phyloP scores from a whole-genome alignment of 2,329 filamentous ascomycete species.

The Aspergillus spinulosporus region DNA sequence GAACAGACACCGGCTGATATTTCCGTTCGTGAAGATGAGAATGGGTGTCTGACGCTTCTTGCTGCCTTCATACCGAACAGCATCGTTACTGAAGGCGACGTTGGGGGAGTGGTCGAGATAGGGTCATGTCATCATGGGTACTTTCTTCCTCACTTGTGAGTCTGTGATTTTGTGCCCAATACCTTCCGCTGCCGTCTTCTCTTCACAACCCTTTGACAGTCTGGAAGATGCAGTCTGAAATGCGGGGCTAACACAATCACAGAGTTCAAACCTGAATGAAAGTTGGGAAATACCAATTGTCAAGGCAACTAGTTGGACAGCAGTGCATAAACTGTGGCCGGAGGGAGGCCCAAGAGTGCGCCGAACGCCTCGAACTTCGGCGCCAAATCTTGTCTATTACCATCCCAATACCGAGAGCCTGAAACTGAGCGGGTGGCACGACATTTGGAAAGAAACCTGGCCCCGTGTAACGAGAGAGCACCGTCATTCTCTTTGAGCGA shows the following conservation, averaged over 20 bases:
- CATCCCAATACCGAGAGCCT: slow-evolving; percentile 21
- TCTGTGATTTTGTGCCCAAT: slow-evolving; percentile 13
- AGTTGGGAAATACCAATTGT: slow-evolving; percentile 27
- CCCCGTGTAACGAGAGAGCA: slow-evolving; percentile 24
- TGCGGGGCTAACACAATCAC: slow-evolving; percentile 23
- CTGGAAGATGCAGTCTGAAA: slow-evolving; percentile 6
- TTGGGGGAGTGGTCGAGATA: neutral
- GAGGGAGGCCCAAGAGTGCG: slow-evolving; percentile 11
- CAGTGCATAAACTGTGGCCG: slow-evolving; percentile 31
- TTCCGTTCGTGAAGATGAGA: neutral
- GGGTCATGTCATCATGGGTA: neutral
- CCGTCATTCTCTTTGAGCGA: slow-evolving; percentile 5
- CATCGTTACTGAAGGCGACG: neutral
- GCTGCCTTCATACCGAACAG: neutral
- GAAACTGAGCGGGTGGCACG: slow-evolving; percentile 23
- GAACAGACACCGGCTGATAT: neutral
- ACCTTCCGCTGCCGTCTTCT: neutral
- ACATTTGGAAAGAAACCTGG: slow-evolving; percentile 16
- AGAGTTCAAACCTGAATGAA: slow-evolving; percentile 21
- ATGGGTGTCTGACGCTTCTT: neutral
- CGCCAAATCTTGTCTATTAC: slow-evolving; percentile 19
- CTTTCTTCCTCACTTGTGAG: slow-evolving; percentile 4
- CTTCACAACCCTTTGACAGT: slow-evolving; percentile 5
- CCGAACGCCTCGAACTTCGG: slow-evolving; percentile 8
- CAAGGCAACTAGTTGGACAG: slow-evolving; percentile 32